Base-by-base conservation (phyloP, 352 stramenopile genomes). In the Phytophthora vignae region DNA sequence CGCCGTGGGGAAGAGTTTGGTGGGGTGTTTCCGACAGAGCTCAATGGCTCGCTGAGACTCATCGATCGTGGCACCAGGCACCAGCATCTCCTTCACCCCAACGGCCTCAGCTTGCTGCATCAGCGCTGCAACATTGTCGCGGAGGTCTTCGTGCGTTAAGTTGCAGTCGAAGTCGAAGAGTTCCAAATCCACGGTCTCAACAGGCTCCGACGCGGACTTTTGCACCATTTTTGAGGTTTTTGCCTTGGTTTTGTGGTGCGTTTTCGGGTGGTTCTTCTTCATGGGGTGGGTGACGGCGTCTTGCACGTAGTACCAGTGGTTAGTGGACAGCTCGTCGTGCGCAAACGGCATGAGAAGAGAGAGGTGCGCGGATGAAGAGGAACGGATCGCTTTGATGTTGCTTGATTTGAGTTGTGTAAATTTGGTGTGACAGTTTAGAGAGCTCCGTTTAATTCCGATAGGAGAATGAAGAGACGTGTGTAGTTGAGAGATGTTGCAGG, bases 111-210 rank as follows among this genome's bases (percentile, higher is more conserved):
- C 82, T 29, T 71, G 69, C 55, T 74, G 44, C 33, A 95, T 76
- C 7, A 92, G 67, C 36, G 36, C 49, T 25, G 67, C 58, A 0
- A 86, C 79, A 58, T 91, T 65, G n/a, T 52, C 54, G 2, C 56
- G 52, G 5, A 95, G 80, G 55, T 94, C 85, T 19, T 81, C 76
- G 55, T 95, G 88, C 52, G 87, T 95, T 33, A 95, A 70, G 48
- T 95, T 95, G 76, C 85, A 93, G 64, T 95, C 87, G 64, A 95
- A 90, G 71, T 95, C 88, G 58, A 95, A 93, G 12, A 93, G 77
- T 19, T 78, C 69, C 49, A 75, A 46, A 57, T 22, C 12, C 4
- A 31, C 14, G 44, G 58, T 33, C 33, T 50, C 27, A 17, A 21
- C 4, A 8, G 48, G 50, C 40, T 65, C 42, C 14, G 53, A 49